phyloP scores from a whole-genome alignment of 2,329 filamentous ascomycete species.

The Cladosporium sp. region DNA sequence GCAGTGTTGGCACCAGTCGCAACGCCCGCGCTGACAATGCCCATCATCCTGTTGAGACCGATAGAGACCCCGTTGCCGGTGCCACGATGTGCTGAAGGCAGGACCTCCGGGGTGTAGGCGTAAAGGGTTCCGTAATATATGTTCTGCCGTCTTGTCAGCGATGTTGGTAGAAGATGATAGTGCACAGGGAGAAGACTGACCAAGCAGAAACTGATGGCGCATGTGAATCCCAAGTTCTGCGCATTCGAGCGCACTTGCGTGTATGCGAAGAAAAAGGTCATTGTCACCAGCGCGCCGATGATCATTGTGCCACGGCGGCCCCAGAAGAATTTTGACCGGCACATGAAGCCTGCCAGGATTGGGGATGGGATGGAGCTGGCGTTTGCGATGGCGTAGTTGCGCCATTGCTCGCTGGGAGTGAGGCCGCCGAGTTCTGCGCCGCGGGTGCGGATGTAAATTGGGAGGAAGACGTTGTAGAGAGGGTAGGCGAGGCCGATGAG shows the following conservation, averaged over 20 bases:
- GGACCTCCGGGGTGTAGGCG: constrained; percentile 23
- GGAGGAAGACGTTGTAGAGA: constrained; percentile 70
- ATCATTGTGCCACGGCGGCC: constrained; percentile 56
- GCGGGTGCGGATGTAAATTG: constrained; percentile 57
- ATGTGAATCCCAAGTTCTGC: not conserved
- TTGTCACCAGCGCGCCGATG: constrained; percentile 59
- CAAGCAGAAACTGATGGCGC: not conserved
- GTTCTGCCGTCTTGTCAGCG: constrained; percentile 3
- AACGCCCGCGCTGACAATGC: constrained; percentile 66
- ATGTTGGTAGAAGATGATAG: not conserved
- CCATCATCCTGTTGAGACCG: constrained; percentile 19
- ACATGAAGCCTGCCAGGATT: constrained; percentile 61
- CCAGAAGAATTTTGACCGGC: constrained; percentile 55
- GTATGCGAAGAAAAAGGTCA: not conserved
- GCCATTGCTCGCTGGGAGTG: constrained; percentile 58
- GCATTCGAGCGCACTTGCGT: not conserved
- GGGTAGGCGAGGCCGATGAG: constrained; percentile 62
- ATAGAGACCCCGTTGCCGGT: constrained; percentile 25
- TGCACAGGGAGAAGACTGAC: not conserved
- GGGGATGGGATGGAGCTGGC: constrained; percentile 65
- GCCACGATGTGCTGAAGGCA: constrained; percentile 22
- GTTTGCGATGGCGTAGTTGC: constrained; percentile 69
- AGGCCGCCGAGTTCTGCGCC: constrained; percentile 54
- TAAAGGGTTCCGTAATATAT: constrained; percentile 26
- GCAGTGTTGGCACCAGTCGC: constrained; percentile 33